phyloP scores from a whole-genome alignment of 257 asterid species.

The Solanum virginianum region DNA sequence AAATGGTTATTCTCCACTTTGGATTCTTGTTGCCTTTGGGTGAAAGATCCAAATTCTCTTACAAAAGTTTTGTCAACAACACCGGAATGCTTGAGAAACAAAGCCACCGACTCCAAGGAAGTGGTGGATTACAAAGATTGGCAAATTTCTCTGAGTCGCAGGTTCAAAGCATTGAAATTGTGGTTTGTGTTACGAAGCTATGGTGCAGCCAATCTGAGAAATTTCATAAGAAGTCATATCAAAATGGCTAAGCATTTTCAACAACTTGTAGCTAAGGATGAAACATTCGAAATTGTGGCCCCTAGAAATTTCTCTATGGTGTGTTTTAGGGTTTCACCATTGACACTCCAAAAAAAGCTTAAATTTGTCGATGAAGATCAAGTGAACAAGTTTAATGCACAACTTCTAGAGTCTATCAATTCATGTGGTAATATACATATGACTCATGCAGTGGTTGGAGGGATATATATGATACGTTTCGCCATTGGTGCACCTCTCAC shows the following conservation, averaged over 20 bases:
- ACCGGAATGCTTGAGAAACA: slow-evolving; percentile 50
- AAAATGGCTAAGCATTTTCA: not conserved
- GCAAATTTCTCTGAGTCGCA: slow-evolving; percentile 63
- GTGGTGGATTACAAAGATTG: slow-evolving; percentile 69
- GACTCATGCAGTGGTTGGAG: slow-evolving; percentile 63
- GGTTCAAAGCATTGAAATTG: slow-evolving; percentile 45
- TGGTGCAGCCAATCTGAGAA: slow-evolving; percentile 48
- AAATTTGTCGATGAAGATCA: slow-evolving; percentile 17
- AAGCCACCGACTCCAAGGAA: slow-evolving; percentile 35
- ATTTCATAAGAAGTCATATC: slow-evolving; percentile 25
- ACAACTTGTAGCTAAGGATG: slow-evolving; percentile 32
- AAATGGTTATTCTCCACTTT: slow-evolving; percentile 55
- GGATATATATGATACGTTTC: slow-evolving; percentile 44
- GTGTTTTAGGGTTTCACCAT: slow-evolving; percentile 48
- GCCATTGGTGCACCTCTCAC: slow-evolving; percentile 51
- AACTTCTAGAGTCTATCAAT: slow-evolving; percentile 41
- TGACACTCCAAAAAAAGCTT: not conserved
- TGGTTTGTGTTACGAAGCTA: slow-evolving; percentile 64
- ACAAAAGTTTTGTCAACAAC: slow-evolving; percentile 43
- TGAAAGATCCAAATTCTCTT: slow-evolving; percentile 38
- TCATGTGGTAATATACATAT: slow-evolving; percentile 47
- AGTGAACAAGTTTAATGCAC: slow-evolving; percentile 30
- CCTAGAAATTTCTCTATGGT: slow-evolving; percentile 74
- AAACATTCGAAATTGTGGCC: slow-evolving; percentile 58
- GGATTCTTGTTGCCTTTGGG: slow-evolving; percentile 69